These are phyloP conservation scores for Verticillium klebahnii DNA, from an alignment of 2,329 filamentous ascomycete genomes.

Conservation along the genomic window DNA sequence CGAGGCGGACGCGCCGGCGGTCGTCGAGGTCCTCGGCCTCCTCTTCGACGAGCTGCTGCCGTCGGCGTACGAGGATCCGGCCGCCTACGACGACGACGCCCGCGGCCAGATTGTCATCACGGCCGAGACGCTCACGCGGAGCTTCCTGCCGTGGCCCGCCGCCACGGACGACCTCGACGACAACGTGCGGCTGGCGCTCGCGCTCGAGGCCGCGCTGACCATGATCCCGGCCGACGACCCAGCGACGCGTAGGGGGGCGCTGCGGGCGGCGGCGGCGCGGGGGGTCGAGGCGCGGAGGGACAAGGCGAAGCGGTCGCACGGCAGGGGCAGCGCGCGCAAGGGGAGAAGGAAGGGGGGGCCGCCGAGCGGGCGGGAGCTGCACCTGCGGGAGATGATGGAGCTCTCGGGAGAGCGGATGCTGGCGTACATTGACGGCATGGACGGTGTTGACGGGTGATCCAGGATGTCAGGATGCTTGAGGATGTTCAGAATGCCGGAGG, in stretches of 20 bases:
- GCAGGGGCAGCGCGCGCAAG: neutral
- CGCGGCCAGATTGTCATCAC: slow-evolving; percentile 34
- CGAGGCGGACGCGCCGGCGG: slow-evolving; percentile 15
- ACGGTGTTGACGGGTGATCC: neutral
- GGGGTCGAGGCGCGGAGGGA: slow-evolving; percentile 45
- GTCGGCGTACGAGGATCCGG: slow-evolving; percentile 34
- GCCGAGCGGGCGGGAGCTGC: slow-evolving; percentile 29
- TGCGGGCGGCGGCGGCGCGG: slow-evolving; percentile 35
- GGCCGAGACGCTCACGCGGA: slow-evolving; percentile 42
- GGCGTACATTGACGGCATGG: slow-evolving; percentile 9
- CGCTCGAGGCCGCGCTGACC: slow-evolving; percentile 62
- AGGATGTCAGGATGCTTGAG: neutral
- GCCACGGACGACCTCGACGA: slow-evolving; percentile 56
- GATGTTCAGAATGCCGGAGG: too few relatives aligned
- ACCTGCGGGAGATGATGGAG: slow-evolving; percentile 38
- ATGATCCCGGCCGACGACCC: slow-evolving; percentile 37
- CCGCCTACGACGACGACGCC: slow-evolving; percentile 28
- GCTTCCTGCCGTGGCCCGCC: slow-evolving; percentile 63
- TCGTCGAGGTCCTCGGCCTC: slow-evolving; percentile 15
- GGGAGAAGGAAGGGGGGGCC: slow-evolving; percentile 28
- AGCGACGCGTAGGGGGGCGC: slow-evolving; percentile 26
- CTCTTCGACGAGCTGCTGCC: slow-evolving; percentile 41
- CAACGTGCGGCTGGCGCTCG: slow-evolving; percentile 67
- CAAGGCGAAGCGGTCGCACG: slow-evolving; percentile 31
- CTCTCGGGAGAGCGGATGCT: slow-evolving; percentile 39